Evolutionary conservation across 2,329 filamentous ascomycete species (phyloP).

Genomic region (Ophiostoma pallidulum): DNA sequence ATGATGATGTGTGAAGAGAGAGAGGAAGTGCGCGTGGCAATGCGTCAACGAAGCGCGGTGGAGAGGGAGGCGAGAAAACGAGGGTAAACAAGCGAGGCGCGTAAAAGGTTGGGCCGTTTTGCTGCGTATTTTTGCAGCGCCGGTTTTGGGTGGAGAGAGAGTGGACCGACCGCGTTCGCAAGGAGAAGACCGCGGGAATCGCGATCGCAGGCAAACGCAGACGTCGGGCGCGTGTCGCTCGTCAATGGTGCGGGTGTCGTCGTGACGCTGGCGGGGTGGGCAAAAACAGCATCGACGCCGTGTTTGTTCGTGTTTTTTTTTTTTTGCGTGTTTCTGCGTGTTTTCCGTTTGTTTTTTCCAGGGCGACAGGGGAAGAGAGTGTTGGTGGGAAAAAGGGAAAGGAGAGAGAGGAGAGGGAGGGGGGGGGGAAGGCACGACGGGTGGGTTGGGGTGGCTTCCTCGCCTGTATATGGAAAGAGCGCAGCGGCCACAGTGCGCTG

Average conservation of each 20-base stretch:
- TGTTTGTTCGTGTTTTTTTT: conserved; percentile 1
- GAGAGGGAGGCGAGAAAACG: background rate
- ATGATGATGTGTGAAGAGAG: too few relatives aligned
- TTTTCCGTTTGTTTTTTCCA: background rate
- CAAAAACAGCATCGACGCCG: background rate
- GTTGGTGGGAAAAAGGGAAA: background rate
- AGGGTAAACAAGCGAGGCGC: conserved; percentile 11
- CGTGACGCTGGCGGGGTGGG: background rate
- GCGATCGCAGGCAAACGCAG: background rate
- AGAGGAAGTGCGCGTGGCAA: too few relatives aligned
- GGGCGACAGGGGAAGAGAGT: conserved; percentile 4
- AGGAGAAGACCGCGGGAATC: background rate
- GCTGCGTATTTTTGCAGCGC: conserved; percentile 8
- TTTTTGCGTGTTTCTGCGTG: conserved; percentile 1
- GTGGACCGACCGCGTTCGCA: conserved; percentile 12
- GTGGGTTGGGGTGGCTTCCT: conserved; percentile 8
- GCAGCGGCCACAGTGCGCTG: too few relatives aligned
- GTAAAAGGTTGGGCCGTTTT: too few relatives aligned
- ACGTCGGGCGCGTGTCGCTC: background rate
- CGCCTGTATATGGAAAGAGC: conserved; percentile 1
- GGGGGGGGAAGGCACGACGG: conserved; percentile 6
- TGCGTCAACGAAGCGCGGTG: background rate
- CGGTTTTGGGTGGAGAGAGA: conserved; percentile 10
- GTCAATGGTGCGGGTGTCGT: background rate
- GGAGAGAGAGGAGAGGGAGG: background rate